Base-by-base conservation (phyloP, 257 asterid genomes). In the Scutellaria minor region DNA sequence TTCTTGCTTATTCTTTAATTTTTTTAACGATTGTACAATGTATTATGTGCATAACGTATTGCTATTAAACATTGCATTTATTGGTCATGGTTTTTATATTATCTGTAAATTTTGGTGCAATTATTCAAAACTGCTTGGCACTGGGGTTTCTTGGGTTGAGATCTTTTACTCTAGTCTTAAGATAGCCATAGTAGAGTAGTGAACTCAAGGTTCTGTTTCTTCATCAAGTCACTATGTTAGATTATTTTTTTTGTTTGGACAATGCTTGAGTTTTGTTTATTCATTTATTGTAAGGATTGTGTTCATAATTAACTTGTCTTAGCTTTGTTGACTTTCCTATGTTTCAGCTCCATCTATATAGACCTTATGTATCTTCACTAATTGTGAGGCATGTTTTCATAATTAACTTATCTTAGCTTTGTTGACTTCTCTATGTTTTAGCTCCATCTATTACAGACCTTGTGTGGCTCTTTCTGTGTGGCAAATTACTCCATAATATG, bases 271-370 rank as follows among this genome's bases (percentile, higher is more conserved):
- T 71, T 18, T 37, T 41, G 35, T 61, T 61, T 61, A 35, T 61
- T 61, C 50, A 40, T 40, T 39, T n/a, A 58, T 40, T 35, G 48
- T 18, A 39, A 9, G 48, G 5, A 57, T 51, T 6, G 3, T 22
- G 54, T 57, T 71, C 55, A 46, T 51, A 54, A 40, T 57, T 70
- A 9, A 39, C 59, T 46, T 56, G 46, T 51, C 65, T 70, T 44
- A 9, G 15, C 12, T 47, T 39, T 59, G 3, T 13, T 47, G 64
- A 13, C 48, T 27, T 65, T 8, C 46, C 61, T 24, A 41, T 35
- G 18, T 35, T 47, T 35, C 13, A 47, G 58, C 60, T 53, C 39
- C 35, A 12, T 40, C 24, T 46, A 24, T 59, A 42, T 48, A 20
- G 57, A 47, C 47, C 68, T 64, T 57, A 54, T 37, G 6, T 45